Evolutionary conservation across 2,329 filamentous ascomycete genomes (phyloP), one percentile per base, ranked within the genome.

Genomic region (Diplodia seriata): DNA sequence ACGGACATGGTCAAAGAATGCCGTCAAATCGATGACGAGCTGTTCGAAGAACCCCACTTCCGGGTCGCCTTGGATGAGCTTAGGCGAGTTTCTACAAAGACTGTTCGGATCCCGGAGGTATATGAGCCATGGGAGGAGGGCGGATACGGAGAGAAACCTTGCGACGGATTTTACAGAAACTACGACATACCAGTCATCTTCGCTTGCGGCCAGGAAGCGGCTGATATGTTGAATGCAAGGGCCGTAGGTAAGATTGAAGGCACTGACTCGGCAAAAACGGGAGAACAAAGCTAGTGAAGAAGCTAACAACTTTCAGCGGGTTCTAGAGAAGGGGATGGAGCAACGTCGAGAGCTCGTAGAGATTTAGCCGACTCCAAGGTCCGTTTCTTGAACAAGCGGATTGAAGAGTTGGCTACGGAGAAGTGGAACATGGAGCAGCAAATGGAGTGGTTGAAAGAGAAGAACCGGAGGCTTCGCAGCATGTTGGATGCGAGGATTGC

Each of bases 401-500:
- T 57, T 3, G 33, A 57, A 33, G 54, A 38, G 3, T 23, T 57
- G n/a, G 33, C 50, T 14, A 57, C 15, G 9, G 31, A n/a, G 54
- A 38, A 23, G 7, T 57, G 18, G 18, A 26, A 15, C 1, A 6
- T 38, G 31, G 26, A 20, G n/a, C 31, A 57, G 5, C 11, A 14
- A 20, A 40, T 38, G 18, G 54, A 38, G n/a, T 57, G 33, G 54
- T 20, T 55, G 33, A 57, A 38, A 26, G 54, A 57, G n/a, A 57
- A 40, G 33, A 57, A 40, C 9, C 15, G 54, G 11, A 38, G 33
- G 33, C 54, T 57, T 6, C 54, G 53, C 31, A n/a, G 26, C 15
- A 55, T 55, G 53, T 11, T 55, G 53, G 50, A 53, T 43, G 15
- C 49, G 49, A 51, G 9, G 49, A 51, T 23, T 26, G 20, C 20